phyloP scores from a whole-genome alignment of 2,329 filamentous ascomycete genomes.

The Venturia effusa region DNA sequence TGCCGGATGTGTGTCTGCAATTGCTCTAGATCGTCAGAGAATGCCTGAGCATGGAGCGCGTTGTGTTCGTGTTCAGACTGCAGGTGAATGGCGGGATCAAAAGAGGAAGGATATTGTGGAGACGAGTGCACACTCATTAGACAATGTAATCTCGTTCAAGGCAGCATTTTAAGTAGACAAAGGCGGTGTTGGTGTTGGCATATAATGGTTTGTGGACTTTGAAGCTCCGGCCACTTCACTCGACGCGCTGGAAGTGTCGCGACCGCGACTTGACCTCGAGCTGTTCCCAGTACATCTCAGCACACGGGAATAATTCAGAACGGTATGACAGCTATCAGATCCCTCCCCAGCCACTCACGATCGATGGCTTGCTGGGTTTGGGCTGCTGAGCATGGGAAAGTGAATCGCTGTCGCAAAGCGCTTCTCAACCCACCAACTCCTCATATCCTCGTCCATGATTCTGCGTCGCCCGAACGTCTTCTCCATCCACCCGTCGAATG shows the following conservation, averaged over 20 bases:
- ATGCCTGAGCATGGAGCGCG: constrained; percentile 14
- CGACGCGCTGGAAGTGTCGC: background rate
- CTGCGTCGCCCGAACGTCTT: background rate
- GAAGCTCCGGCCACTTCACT: background rate
- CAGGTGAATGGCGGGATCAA: constrained; percentile 39
- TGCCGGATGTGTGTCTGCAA: constrained; percentile 32
- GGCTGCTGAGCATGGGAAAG: background rate
- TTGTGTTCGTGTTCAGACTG: constrained; percentile 31
- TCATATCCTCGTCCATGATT: constrained; percentile 1
- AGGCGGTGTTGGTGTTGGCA: background rate
- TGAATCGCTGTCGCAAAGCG: constrained; percentile 3
- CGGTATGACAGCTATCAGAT: too few species aligned
- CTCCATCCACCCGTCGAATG: constrained; percentile 10
- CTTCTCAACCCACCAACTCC: background rate
- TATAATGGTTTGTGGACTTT: background rate
- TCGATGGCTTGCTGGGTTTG: background rate
- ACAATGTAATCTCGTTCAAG: background rate
- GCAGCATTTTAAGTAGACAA: background rate
- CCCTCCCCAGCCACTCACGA: background rate
- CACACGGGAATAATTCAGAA: background rate
- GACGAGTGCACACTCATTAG: background rate
- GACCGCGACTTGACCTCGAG: too few species aligned
- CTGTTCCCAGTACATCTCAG: background rate
- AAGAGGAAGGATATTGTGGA: constrained; percentile 32
- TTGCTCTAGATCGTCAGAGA: constrained; percentile 38